These are phyloP conservation scores for Oryza meyeriana DNA, from an alignment of 176 grass and related monocot genomes.

Conservation along the genomic window DNA sequence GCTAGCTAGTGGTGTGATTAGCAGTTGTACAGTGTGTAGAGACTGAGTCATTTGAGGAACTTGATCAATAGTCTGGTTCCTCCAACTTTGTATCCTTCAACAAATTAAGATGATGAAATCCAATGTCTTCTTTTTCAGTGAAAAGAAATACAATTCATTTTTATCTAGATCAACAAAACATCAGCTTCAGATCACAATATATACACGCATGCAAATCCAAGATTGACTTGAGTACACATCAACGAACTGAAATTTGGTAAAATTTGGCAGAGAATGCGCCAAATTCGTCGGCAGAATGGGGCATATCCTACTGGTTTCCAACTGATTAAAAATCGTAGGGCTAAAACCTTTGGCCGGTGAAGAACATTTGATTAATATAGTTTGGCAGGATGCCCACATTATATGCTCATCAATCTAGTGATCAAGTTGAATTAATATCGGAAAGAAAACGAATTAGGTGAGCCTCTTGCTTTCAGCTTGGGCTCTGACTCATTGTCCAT, in stretches of 20 bases:
- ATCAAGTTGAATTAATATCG: not conserved
- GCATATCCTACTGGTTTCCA: not conserved
- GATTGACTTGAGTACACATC: not conserved
- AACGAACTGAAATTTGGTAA: constrained; percentile 26
- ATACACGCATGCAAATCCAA: not conserved
- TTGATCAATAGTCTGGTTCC: not conserved
- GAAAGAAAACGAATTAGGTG: not conserved
- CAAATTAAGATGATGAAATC: not conserved
- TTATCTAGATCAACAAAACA: not conserved
- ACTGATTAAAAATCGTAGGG: not conserved
- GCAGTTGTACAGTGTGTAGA: constrained; percentile 14
- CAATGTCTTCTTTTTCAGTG: not conserved
- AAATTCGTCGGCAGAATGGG: not conserved
- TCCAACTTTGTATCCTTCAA: not conserved
- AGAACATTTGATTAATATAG: not conserved
- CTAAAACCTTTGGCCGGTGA: not conserved
- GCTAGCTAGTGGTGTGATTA: not conserved
- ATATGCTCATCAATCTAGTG: not conserved
- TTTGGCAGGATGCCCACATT: not conserved
- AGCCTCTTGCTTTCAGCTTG: not conserved
- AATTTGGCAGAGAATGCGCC: not conserved
- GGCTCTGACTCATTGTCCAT: not conserved
- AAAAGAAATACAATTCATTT: not conserved
- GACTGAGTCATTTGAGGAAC: not conserved
- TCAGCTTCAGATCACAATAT: not conserved